Percentiles rank a stretch among this genome's conserved stretches.
Conservation (phyloP, 306 rosid species). For the Trifolium pratense region DNA sequence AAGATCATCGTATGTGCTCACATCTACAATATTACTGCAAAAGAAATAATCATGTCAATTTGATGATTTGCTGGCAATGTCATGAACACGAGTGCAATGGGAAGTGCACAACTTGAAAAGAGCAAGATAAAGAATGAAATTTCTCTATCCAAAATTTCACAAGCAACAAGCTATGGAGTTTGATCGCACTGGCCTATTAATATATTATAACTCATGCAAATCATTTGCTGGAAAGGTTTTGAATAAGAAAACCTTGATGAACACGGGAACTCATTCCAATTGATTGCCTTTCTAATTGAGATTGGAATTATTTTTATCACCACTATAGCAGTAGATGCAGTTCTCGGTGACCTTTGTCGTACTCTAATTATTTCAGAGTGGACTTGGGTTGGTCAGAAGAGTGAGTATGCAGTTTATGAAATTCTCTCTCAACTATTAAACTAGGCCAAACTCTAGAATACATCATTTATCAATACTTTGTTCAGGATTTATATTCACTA, state of each 20-base stretch:
- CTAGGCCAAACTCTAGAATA: neutral
- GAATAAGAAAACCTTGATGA: neutral
- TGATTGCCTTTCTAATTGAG: neutral
- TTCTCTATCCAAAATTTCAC: too few relatives aligned
- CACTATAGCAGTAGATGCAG: slow-evolving; percentile 7
- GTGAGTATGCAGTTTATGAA: slow-evolving; percentile 9
- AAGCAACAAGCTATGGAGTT: too few relatives aligned
- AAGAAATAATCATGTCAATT: slow-evolving; percentile 27
- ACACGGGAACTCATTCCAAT: slow-evolving; percentile 7
- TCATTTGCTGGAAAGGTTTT: too few relatives aligned
- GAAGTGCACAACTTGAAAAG: neutral
- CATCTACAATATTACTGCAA: slow-evolving; percentile 90
- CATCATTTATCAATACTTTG: neutral
- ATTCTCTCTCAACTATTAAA: neutral
- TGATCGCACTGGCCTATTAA: too few relatives aligned
- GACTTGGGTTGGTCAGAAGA: neutral
- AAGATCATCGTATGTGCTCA: slow-evolving; percentile 85
- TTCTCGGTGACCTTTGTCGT: neutral
- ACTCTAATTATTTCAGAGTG: slow-evolving; percentile 1
- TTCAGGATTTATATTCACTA: slow-evolving; percentile 13
- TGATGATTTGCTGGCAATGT: slow-evolving; percentile 21
- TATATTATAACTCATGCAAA: too few relatives aligned
- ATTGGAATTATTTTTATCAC: neutral
- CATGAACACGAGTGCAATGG: slow-evolving; percentile 25
- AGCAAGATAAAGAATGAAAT: too few relatives aligned